Percentiles rank a stretch among this genome's conserved stretches.
phyloP scores from a whole-genome alignment of 129 eudicot species.

The Flaveria ramosissima region DNA sequence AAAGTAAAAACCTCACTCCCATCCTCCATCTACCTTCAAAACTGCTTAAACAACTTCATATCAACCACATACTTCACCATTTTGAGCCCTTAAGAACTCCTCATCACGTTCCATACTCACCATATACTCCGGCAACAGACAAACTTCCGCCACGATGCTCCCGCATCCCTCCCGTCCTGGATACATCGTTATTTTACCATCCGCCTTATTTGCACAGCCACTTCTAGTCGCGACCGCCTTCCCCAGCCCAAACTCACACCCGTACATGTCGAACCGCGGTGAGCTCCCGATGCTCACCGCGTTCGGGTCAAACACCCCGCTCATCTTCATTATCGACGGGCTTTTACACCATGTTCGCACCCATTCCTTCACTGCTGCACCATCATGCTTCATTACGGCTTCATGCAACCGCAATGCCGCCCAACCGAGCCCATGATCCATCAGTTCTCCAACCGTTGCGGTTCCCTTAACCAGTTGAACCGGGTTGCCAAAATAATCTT shows the following conservation, averaged over 20 bases:
- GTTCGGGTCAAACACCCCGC: conserved; percentile 14
- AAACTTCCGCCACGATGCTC: conserved; percentile 48
- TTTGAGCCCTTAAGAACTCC: conserved; percentile 28
- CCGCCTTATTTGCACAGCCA: conserved; percentile 45
- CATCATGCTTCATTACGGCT: conserved; percentile 30
- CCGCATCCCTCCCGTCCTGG: conserved; percentile 45
- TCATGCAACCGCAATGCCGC: conserved; percentile 46
- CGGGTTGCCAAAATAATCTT: conserved; percentile 46
- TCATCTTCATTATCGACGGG: conserved; percentile 8
- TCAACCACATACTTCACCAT: neutral
- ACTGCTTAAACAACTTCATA: too few species aligned
- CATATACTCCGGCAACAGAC: conserved; percentile 41
- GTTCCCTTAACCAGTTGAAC: conserved; percentile 10
- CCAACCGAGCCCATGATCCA: conserved; percentile 42
- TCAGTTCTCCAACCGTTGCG: conserved; percentile 27
- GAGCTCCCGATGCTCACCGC: conserved; percentile 39
- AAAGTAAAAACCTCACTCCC: too few species aligned
- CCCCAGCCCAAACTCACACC: conserved; percentile 59
- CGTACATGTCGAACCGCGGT: conserved; percentile 58
- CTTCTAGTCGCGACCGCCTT: conserved; percentile 51
- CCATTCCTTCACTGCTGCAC: conserved; percentile 16
- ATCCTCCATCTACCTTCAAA: too few species aligned
- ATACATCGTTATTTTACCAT: conserved; percentile 42
- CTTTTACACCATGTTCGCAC: conserved; percentile 26
- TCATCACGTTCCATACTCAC: conserved; percentile 40